Conservation (phyloP, 768 basidiomycete species). For the Suillus paluster region DNA sequence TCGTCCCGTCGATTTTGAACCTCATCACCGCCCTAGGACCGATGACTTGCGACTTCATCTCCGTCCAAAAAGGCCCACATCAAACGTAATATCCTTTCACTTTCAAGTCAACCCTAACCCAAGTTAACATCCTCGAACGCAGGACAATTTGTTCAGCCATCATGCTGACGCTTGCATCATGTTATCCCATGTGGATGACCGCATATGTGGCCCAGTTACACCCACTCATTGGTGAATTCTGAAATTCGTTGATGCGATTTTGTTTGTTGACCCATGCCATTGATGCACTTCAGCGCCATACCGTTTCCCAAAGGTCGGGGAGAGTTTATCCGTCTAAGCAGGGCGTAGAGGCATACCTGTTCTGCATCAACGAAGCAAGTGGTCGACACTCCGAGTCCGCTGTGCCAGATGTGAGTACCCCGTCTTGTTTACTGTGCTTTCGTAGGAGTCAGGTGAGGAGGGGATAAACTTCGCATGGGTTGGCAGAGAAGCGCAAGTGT, state of each 20-base stretch:
- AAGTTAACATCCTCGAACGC: constrained; percentile 12
- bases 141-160: constrained; percentile 85
- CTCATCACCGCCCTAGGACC: constrained; percentile 67
- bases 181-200: constrained; percentile 96
- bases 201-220: constrained; percentile 96
- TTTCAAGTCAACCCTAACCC: neutral
- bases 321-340: neutral
- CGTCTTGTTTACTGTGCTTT: constrained; percentile 53
- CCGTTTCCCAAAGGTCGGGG: constrained; percentile 6
- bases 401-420: constrained; percentile 68
- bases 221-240: constrained; percentile 77
- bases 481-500: no score
- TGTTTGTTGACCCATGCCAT: neutral
- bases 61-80: constrained; percentile 84
- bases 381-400: constrained; percentile 69
- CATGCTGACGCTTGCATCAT: constrained; percentile 77
- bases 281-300: constrained; percentile 24
- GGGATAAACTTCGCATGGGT: no score
- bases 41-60: constrained; percentile 66
- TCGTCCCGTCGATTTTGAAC: constrained; percentile 70
- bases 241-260: neutral
- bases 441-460: constrained; percentile 2
- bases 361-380: constrained; percentile 62
- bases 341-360: constrained; percentile 66
- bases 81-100: constrained; percentile 74